phyloP scores from a whole-genome alignment of 1,284 basidiomycete species.

The Stygiomarasmius scandens region DNA sequence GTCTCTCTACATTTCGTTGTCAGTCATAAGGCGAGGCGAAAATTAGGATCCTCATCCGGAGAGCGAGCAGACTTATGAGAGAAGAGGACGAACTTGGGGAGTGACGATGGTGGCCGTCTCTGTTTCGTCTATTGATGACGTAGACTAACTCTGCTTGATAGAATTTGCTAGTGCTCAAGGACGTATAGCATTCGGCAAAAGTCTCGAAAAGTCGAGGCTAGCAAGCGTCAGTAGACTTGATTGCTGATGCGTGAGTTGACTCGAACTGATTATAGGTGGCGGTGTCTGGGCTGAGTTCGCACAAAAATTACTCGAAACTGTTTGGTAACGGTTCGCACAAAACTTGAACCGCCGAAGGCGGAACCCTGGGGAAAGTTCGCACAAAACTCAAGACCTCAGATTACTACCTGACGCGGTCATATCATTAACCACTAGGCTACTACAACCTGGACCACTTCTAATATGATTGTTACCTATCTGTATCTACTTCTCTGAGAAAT shows the following conservation, averaged over 20 bases:
- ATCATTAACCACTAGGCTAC: neutral
- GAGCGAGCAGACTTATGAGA: conserved; percentile 80
- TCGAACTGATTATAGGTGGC: neutral
- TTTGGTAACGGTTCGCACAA: neutral
- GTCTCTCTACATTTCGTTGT: conserved; percentile 86
- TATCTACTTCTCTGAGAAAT: too few relatives aligned
- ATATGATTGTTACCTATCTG: too few relatives aligned
- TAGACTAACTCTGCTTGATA: conserved; percentile 30
- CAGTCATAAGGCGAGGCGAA: conserved; percentile 59
- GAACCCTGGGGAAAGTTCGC: neutral
- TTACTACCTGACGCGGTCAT: neutral
- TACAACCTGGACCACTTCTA: too few relatives aligned
- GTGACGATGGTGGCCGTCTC: conserved; percentile 78
- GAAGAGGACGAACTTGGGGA: conserved; percentile 95
- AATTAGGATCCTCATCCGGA: conserved; percentile 85
- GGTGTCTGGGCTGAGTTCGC: neutral
- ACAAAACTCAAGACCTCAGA: neutral
- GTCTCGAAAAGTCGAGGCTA: conserved; percentile 75
- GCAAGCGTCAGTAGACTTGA: conserved; percentile 79
- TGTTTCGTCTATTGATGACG: neutral
- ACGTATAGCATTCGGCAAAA: conserved; percentile 87
- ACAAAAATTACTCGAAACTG: neutral
- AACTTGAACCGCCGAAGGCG: neutral
- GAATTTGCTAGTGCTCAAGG: conserved; percentile 89
- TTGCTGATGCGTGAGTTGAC: conserved; percentile 76